Evolutionary conservation across 2,329 filamentous ascomycete genomes (phyloP).

Genomic region (Trichoderma gracile): DNA sequence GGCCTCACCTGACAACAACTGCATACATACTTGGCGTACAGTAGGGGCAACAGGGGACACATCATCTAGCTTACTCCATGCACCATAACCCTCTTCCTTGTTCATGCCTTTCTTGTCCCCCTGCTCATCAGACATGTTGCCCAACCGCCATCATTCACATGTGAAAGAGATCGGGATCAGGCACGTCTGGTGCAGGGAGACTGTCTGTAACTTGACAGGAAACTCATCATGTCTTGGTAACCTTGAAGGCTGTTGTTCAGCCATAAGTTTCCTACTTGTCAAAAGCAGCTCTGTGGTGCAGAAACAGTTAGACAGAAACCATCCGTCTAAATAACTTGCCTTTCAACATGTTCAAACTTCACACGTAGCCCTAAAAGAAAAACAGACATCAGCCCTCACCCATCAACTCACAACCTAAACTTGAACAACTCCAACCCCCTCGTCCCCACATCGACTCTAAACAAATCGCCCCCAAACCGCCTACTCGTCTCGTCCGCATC

Average conservation of each 20-base stretch:
- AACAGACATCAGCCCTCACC: no score
- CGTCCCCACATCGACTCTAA: constrained; percentile 74
- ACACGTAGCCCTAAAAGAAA: no score
- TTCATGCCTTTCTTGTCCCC: background rate
- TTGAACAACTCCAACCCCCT: constrained; percentile 63
- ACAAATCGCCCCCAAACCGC: constrained; percentile 69
- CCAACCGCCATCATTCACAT: background rate
- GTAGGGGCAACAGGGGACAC: background rate
- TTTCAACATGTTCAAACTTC: no score
- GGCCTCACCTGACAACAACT: background rate
- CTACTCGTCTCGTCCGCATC: constrained; percentile 58
- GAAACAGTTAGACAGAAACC: no score
- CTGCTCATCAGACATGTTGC: background rate
- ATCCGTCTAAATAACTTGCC: no score
- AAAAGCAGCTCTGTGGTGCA: no score
- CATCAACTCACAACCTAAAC: constrained; percentile 53
- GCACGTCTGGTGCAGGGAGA: background rate
- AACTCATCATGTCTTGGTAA: background rate
- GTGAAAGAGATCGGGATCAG: background rate
- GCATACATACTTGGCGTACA: constrained; percentile 17
- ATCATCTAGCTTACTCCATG: constrained; percentile 1
- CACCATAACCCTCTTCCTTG: background rate
- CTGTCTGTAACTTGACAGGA: background rate
- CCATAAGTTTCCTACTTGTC: no score
- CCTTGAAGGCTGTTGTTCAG: no score